Evolutionary conservation across 257 asterid species (phyloP), one percentile per base, ranked within the genome.

Genomic region (Solanum pennellii): DNA sequence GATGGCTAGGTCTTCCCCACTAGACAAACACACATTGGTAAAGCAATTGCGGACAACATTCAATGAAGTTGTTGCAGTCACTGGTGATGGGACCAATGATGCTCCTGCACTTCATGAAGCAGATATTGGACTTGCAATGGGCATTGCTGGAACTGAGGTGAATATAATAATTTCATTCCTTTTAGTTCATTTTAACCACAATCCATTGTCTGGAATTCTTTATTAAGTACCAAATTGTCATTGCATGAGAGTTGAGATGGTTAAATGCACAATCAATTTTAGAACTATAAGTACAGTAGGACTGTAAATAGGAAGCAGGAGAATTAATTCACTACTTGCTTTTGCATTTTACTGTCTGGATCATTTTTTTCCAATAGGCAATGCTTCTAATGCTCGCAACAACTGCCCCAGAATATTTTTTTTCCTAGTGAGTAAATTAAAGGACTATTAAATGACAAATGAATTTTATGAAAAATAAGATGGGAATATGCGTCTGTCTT

Each of bases 71-170:
- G 92, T 90, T 44, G 91, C 92, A 65, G 91, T 90, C 69, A 90
- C 91, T 10, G 91, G 92, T 33, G 91, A 90, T 82, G 92, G 92
- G 39, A 90, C 91, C 65, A 88, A 90, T 56, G 92, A 90, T 77
- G 90, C 89, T 21, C 92, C 92, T 10, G 91, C 91, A 45, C 85
- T 88, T 23, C 88, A 87, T 66, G 92, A 90, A 85, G 91, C 91
- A 42, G 88, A 88, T 65, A 74, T 90, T 31, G 92, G 92, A 75
- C 89, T 90, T 41, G 89, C 91, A 44, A 90, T 90, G 91, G 92
- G 92, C 45, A 90, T 87, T 5, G 87, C 89, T 39, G 91, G 92
- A 41, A 88, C 92, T 12, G 92, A 90, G 89, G 91, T 86, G 56
- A 86, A 33, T 82, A 82, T 44, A 49, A 49, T 82, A 20, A 29